Evolutionary conservation across 2,329 filamentous ascomycete genomes (phyloP).

Genomic region (Fusarium equiseti): DNA sequence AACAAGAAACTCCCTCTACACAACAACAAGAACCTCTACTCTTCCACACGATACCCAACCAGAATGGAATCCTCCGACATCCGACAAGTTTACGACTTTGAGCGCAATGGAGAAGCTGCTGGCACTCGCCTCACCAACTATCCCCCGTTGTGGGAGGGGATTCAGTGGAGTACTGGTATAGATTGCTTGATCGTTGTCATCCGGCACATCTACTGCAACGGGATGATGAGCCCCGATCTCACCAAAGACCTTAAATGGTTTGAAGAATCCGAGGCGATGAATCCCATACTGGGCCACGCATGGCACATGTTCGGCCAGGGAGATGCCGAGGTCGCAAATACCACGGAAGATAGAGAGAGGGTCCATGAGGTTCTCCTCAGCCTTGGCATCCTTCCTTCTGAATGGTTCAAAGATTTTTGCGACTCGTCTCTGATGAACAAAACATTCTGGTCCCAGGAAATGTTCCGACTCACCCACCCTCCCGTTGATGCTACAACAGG

Average conservation of each 20-base stretch:
- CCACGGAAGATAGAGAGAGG: not conserved
- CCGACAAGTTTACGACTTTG: not conserved
- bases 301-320: not conserved
- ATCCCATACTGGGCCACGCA: not conserved
- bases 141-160: not conserved
- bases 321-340: too few species aligned
- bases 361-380: not conserved
- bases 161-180: not conserved
- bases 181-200: not conserved
- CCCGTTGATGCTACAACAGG: too few species aligned
- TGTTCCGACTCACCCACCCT: not conserved
- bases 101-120: not conserved
- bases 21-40: too few species aligned
- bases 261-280: not conserved
- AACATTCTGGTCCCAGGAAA: not conserved
- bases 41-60: too few species aligned
- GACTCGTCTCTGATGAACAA: not conserved
- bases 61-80: not conserved
- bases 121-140: not conserved
- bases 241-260: not conserved
- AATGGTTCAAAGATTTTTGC: not conserved
- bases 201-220: not conserved
- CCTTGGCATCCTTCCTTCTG: not conserved
- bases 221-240: not conserved
- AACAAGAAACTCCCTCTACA: too few species aligned